Conservation (phyloP, 164 flowering plant genomes). For the Piper longum region DNA sequence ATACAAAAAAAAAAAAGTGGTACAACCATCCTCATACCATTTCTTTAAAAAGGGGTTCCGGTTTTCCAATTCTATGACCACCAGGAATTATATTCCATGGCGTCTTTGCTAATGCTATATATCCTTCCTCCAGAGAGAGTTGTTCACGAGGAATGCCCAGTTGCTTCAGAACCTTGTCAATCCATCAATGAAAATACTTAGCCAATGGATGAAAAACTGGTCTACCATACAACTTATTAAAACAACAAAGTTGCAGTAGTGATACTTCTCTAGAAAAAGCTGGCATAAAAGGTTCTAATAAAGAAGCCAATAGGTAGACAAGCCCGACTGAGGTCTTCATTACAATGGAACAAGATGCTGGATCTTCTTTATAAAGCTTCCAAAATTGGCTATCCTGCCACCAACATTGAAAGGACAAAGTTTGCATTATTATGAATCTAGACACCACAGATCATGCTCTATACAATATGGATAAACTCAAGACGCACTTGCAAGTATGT, state of each 20-base stretch:
- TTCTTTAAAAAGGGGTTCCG: slow-evolving; percentile 72
- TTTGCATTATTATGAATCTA: background rate
- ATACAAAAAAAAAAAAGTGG: background rate
- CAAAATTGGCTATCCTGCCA: slow-evolving; percentile 78
- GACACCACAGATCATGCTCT: background rate
- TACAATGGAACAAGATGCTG: slow-evolving; percentile 53
- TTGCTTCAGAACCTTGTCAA: slow-evolving; percentile 68
- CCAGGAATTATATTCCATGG: slow-evolving; percentile 76
- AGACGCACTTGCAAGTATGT: slow-evolving; percentile 73
- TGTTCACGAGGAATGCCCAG: slow-evolving; percentile 51
- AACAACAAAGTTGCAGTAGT: background rate
- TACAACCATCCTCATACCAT: slow-evolving; percentile 28
- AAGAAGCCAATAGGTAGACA: slow-evolving; percentile 72
- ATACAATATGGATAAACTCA: background rate
- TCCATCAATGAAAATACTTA: background rate
- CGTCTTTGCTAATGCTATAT: slow-evolving; percentile 37
- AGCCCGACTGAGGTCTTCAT: slow-evolving; percentile 77
- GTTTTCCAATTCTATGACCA: slow-evolving; percentile 72
- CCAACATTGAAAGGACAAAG: background rate
- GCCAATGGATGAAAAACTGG: background rate
- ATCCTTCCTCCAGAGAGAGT: slow-evolving; percentile 56
- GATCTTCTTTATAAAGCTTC: slow-evolving; percentile 82
- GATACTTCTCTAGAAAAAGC: slow-evolving; percentile 74
- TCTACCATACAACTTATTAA: no score
- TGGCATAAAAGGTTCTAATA: slow-evolving; percentile 94